Conservation (phyloP, 202 grass and related monocot genomes). For the Tripidium arundinaceum region DNA sequence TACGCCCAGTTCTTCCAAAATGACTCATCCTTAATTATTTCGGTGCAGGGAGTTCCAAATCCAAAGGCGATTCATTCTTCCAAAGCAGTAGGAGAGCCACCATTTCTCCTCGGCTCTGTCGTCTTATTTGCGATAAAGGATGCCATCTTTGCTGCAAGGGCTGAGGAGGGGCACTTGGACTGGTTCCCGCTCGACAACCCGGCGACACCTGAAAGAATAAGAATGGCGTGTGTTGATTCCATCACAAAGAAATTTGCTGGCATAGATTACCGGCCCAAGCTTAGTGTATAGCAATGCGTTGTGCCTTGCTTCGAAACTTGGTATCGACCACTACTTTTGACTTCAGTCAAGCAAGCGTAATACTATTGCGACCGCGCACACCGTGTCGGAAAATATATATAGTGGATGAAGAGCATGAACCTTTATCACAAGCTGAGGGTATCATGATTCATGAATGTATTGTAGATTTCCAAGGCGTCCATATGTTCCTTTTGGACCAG, state of each 20-base stretch:
- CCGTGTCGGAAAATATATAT: neutral
- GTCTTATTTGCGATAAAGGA: conserved; percentile 93
- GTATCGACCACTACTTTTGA: neutral
- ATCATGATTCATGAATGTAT: no score
- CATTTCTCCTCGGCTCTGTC: conserved; percentile 75
- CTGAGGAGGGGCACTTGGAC: conserved; percentile 50
- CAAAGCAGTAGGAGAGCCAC: conserved; percentile 94
- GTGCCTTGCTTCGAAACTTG: neutral
- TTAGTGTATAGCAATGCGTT: conserved; percentile 77
- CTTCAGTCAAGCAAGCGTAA: neutral
- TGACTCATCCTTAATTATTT: neutral
- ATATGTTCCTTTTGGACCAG: no score
- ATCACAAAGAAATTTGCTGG: conserved; percentile 71
- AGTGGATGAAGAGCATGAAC: no score
- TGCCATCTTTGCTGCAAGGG: conserved; percentile 58
- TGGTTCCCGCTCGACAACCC: conserved; percentile 94
- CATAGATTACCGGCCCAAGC: conserved; percentile 65
- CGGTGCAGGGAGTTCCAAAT: conserved; percentile 64
- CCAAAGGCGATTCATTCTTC: conserved; percentile 82
- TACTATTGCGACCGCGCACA: neutral
- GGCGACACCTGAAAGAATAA: conserved; percentile 78
- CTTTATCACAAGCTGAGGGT: no score
- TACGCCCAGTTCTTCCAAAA: neutral
- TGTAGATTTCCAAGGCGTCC: no score
- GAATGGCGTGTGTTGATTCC: conserved; percentile 82